These are phyloP conservation scores for Taxillus chinensis DNA, from an alignment of 164 flowering plant species.

Conservation along the genomic window DNA sequence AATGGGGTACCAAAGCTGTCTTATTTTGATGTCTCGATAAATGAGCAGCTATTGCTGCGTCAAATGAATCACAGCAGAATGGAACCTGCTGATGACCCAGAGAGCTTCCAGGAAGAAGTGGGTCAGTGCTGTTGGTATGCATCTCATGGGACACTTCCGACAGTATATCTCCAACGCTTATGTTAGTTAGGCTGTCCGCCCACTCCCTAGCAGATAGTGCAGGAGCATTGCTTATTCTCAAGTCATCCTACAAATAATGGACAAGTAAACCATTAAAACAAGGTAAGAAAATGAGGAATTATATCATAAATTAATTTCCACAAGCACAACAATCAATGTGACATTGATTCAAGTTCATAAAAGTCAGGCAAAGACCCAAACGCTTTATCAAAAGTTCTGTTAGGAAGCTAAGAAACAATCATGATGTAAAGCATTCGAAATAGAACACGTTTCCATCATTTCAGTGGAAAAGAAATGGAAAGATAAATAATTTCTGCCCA, in stretches of 20 bases:
- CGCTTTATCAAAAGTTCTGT: too few relatives aligned
- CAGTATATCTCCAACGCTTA: slow-evolving; percentile 77
- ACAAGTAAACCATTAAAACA: neutral
- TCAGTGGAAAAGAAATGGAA: too few relatives aligned
- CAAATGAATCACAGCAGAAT: slow-evolving; percentile 85
- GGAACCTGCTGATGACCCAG: slow-evolving; percentile 46
- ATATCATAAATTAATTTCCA: too few relatives aligned
- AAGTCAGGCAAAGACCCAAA: too few relatives aligned
- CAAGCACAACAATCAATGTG: too few relatives aligned
- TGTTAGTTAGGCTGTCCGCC: slow-evolving; percentile 91
- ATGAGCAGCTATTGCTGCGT: slow-evolving; percentile 96
- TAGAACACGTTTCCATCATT: too few relatives aligned
- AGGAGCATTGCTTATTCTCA: slow-evolving; percentile 21
- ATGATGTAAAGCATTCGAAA: too few relatives aligned
- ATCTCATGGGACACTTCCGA: slow-evolving; percentile 38
- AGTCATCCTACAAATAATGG: slow-evolving; percentile 24
- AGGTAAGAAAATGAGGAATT: neutral
- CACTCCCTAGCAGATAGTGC: slow-evolving; percentile 69
- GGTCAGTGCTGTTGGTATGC: slow-evolving; percentile 22
- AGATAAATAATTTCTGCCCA: too few relatives aligned
- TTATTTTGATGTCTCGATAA: slow-evolving; percentile 38
- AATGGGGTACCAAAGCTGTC: slow-evolving; percentile 25
- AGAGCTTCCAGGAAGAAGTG: slow-evolving; percentile 26
- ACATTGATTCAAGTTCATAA: too few relatives aligned
- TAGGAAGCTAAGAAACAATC: too few relatives aligned